Base-by-base conservation (phyloP, 2,329 filamentous ascomycete species). In the Diaporthe batatas region DNA sequence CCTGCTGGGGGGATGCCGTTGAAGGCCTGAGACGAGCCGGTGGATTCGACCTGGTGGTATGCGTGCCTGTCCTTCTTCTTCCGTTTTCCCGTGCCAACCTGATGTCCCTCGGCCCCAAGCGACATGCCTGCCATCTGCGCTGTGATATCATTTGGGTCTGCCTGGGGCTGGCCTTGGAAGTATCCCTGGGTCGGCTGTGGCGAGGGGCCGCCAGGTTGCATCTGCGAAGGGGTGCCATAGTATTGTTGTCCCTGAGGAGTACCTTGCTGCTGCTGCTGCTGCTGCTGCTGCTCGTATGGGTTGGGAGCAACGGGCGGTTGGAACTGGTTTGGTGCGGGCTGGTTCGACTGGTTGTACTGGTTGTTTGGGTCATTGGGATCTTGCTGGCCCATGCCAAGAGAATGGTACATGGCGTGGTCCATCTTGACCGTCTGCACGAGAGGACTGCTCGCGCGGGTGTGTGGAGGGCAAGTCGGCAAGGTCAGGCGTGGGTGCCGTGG, bases 51-150 rank as follows among this genome's bases (percentile, higher is more conserved):
- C 51, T 91, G 92, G 82, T 98, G 96, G 82, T 97, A 93, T 75
- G 95, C 96, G 83, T 98, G 96, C 73, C 94, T 91, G 81, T 98
- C 93, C 88, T 98, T 98, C 90, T 98, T 98, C 87, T 95, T 94
- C 82, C 87, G 93, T 81, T 91, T 88, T 72, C 83, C 83, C 2
- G 85, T 85, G 71, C 83, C 83, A 2, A 85, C 85, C 64, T 89
- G 81, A 47, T 86, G 84, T 58, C 86, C 83, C 54, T 88, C 85
- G 54, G 77, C 86, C 44, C 88, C 90, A 76, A 97, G 85, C 53
- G 88, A 91, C 88, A 97, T 90, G 74, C 91, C 91, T 54, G 92
- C 91, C 92, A 97, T 93, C 82, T 97, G 94, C 71, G 91, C 88
- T 59, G 91, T 88, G 73, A 94, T 81, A 21, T 85, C 86, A 71